A percentile compares a stretch with the other conserved stretches of the same genome.
Conservation (phyloP, 2,329 filamentous ascomycete species). For the Colletotrichum sp. region DNA sequence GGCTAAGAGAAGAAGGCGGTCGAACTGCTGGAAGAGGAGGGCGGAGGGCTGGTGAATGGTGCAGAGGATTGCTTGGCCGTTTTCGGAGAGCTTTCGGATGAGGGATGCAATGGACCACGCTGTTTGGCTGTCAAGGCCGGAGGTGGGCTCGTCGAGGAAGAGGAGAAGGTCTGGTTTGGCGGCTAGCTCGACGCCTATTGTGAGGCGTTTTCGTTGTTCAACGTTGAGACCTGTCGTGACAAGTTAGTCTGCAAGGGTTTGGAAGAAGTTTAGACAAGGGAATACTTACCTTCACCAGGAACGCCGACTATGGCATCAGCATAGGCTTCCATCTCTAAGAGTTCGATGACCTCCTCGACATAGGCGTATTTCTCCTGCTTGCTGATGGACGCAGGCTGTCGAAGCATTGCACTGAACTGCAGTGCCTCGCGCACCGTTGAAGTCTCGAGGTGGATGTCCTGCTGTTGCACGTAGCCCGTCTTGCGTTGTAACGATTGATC, state of each 20-base stretch:
- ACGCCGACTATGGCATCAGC: constrained; percentile 74
- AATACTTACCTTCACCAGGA: constrained; percentile 70
- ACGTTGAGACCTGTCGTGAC: constrained; percentile 44
- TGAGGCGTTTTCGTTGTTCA: constrained; percentile 61
- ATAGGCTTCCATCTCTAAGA: constrained; percentile 59
- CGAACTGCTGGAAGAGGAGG: constrained; percentile 50
- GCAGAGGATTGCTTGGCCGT: constrained; percentile 47
- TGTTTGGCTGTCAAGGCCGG: constrained; percentile 76
- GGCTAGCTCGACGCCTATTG: constrained; percentile 77
- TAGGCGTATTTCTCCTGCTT: constrained; percentile 27
- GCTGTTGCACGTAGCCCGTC: constrained; percentile 70
- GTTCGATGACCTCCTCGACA: constrained; percentile 32
- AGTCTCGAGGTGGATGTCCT: constrained; percentile 48
- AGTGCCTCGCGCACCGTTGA: constrained; percentile 65
- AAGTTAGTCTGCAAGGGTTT: too few relatives aligned
- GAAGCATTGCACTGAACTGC: constrained; percentile 69
- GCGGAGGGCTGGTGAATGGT: constrained; percentile 53
- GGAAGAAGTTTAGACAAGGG: too few relatives aligned
- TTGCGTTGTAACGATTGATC: constrained; percentile 71
- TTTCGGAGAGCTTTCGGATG: constrained; percentile 65
- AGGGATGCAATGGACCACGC: constrained; percentile 76
- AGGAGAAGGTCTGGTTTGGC: constrained; percentile 74
- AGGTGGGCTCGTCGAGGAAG: constrained; percentile 82
- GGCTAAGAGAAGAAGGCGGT: constrained; percentile 59
- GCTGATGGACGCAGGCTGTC: constrained; percentile 65